A percentile compares a stretch with the other conserved stretches of the same genome.
phyloP scores from a whole-genome alignment of 768 basidiomycete genomes.

The Podaxis pistillaris region DNA sequence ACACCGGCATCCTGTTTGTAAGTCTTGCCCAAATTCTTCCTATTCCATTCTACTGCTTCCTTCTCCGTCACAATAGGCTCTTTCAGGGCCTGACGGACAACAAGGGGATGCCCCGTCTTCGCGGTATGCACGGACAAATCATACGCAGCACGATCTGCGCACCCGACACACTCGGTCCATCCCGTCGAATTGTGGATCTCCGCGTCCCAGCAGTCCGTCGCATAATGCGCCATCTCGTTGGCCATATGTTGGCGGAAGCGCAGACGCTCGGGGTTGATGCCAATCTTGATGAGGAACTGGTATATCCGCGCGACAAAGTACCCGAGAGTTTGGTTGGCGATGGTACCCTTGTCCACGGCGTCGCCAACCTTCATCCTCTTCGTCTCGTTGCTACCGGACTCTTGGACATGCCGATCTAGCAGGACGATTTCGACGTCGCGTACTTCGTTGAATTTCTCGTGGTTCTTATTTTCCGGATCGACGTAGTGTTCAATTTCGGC shows the following conservation, averaged over 20 bases:
- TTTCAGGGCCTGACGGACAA: slow-evolving; percentile 84
- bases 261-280: slow-evolving; percentile 78
- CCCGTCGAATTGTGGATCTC: slow-evolving; percentile 89
- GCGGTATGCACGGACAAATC: slow-evolving; percentile 88
- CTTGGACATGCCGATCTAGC: slow-evolving; percentile 83
- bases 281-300: slow-evolving; percentile 87
- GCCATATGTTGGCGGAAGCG: slow-evolving; percentile 98
- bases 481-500: slow-evolving; percentile 99
- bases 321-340: slow-evolving; percentile 96
- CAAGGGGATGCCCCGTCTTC: slow-evolving; percentile 79
- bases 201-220: slow-evolving; percentile 99
- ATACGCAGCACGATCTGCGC: slow-evolving; percentile 97
- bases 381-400: slow-evolving; percentile 64
- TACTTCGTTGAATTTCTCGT: slow-evolving; percentile 80
- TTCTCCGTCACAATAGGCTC: slow-evolving; percentile 83
- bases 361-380: slow-evolving; percentile 78
- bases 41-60: slow-evolving; percentile 78
- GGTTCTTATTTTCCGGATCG: slow-evolving; percentile 89
- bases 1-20: slow-evolving; percentile 80
- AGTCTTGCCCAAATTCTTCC: slow-evolving; percentile 85
- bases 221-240: slow-evolving; percentile 99
- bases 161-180: slow-evolving; percentile 99
- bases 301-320: slow-evolving; percentile 95
- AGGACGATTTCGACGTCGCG: slow-evolving; percentile 72
- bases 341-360: slow-evolving; percentile 80